Evolutionary conservation across 164 flowering plant genomes (phyloP), one percentile per base, ranked within the genome.

Genomic region (Liriodendron chinense): DNA sequence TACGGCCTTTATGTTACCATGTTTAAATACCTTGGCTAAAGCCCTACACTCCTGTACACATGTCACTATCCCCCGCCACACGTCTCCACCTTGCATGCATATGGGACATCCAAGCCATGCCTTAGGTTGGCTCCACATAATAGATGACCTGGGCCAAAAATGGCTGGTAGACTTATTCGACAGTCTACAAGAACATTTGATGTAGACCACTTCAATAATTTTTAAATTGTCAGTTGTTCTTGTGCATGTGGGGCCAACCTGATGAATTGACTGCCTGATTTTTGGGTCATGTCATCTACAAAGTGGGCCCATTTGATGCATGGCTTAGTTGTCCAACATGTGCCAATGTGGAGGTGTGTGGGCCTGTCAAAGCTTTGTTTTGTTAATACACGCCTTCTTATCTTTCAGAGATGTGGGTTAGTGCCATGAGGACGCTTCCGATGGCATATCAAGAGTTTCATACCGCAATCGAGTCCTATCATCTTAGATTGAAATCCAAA

Each of bases 401-500:
- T 70, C 49, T 62, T 76, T 24, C 79, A 88, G 91, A 85, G 67
- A 65, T 76, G 73, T 86, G 88, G 91, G 76, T 82, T 47, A 74
- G 74, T 73, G 75, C 80, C n/a, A 68, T 82, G 56, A 80, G 81
- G 74, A 78, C 83, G 62, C 82, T 84, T 69, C 88, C 89, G 1
- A 73, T 85, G 43, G 82, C 89, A 53, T 80, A 76, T 82, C 84
- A 71, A 76, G 91, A 88, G 72, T 73, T 76, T 9, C 72, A 70
- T 81, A 88, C 87, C 73, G 86, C 91, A 49, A 83, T 88, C 14
- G 88, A 88, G 74, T 74, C 87, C 26, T 88, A 88, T 80, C 88
- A 88, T 74, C 57, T 80, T 48, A 86, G 81, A 64, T 72, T 88
- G 77, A 86, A 88, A 69, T 76, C 83, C 68, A 84, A 79, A 79